Evolutionary conservation across 1,284 basidiomycete genomes (phyloP), one percentile per base, ranked within the genome.

Genomic region (Pseudozyma sp.): DNA sequence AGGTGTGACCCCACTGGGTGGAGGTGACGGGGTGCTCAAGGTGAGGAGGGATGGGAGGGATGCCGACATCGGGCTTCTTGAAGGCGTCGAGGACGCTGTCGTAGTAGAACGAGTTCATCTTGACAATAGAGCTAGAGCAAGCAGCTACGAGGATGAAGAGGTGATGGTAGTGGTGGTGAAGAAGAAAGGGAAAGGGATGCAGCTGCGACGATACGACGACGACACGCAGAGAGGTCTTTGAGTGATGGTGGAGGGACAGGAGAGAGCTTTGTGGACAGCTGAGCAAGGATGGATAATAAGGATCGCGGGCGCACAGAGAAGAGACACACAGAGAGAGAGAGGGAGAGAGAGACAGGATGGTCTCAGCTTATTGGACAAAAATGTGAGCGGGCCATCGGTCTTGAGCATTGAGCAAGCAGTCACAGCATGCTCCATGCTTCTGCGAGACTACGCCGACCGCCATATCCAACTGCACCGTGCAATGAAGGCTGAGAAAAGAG

Each of bases 41-140:
- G 65, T 71, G 69, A 65, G 73, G 73, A 2, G 73, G 73, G 47
- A 76, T 76, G 56, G 68, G 73, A n/a, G 73, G 73, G 52, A 76
- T 76, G 52, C 69, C 69, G 42, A 76, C 69, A 43, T 72, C 65
- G 55, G 69, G 69, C 69, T 62, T 66, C 64, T 71, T 68, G 69
- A 71, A 68, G 36, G 73, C 73, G 58, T 64, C 68, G 21, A 71
- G 60, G 61, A 76, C 73, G 69, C 60, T 64, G 65, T 76, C 73
- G 59, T 68, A 76, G 69, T 76, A 72, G 73, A 72, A 76, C 52
- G 73, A 68, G 69, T 76, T 76, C 73, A 76, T 76, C 48, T 1
- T 61, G 42, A 48, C 5, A 6, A 31, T 31, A 31, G 25, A 31
- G 25, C 25, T 31, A 31, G 25, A 31, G 25, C 25, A 31, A 31